Evolutionary conservation across 495 filamentous ascomycete species (phyloP), one percentile per base, ranked within the genome.

Genomic region (Sphaerosporella brunnea): DNA sequence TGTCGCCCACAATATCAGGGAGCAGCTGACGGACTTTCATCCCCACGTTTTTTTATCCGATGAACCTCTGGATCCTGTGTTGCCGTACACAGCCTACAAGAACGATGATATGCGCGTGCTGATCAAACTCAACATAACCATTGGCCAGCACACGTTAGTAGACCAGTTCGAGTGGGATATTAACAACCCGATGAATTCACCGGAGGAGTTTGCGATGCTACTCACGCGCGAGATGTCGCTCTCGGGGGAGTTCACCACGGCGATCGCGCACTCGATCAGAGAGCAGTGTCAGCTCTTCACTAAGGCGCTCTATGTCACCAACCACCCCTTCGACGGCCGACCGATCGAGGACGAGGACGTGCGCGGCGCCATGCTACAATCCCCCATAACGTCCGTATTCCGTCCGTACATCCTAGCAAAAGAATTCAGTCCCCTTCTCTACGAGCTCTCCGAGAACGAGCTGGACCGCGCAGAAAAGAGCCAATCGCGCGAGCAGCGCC

Each of bases 81-180:
- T 90, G 9, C 88, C 90, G 1, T 97, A 96, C 61, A 75, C 72
- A 34, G 87, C 90, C 2, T 93, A 94, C 67, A 94, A 95, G 62
- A 90, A 97, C 55, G 92, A 97, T 55, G 90, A 97, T 65, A 94
- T 97, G 88, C 78, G 90, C 47, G 85, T 97, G 24, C 65, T 86
- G 16, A 75, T 97, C 55, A 95, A 94, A 63, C 69, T 97, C 34
- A 93, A 97, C 61, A 95, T 97, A 58, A 96, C 90, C 20, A 95
- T 97, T 62, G 92, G 90, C 1, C 80, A 82, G 51, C 83, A 93
- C 61, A 95, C 87, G 0, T 69, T 97, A 21, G 78, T 94, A 19
- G 90, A 97, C 56, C 92, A 97, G 61, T 96, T 97, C 44, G 90
- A 97, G 64, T 97, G 90, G 90, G 90, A 96, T 58, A 84, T 96